Evolutionary conservation across 148 eudicot genomes (phyloP), one percentile per base, ranked within the genome.

Genomic region (Persicaria tinctoria): DNA sequence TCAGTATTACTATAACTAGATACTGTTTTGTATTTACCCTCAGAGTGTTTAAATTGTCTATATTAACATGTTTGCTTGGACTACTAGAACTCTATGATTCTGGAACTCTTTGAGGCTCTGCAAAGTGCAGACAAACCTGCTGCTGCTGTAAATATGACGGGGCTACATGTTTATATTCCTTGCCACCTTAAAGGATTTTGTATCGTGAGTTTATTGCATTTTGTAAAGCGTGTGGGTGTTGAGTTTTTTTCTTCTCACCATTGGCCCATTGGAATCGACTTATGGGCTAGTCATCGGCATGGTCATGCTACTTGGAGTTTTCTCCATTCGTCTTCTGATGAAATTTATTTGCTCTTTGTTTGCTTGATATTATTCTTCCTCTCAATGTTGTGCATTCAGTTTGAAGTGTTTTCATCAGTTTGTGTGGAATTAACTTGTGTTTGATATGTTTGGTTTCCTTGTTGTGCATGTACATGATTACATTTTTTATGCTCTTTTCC

Each of bases 21-120:
- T 18, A 75, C 66, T 73, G 32, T 12, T 72, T 12, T 9, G 18
- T 47, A 16, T 23, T 41, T 62, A 66, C 70, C 70, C 38, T 14
- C 8, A 44, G 1, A n/a, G 70, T 66, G 18, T 66, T 44, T 57
- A 32, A 44, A 47, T 71, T 71, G 46, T 71, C 7, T 20, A 17
- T 48, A 7, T 46, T 51, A 57, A 75, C 76, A 96, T 97, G 99
- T 96, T 78, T 96, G 99, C 89, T 85, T 96, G 91, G 99, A 96
- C 80, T 96, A 90, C 78, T 96, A 97, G 99, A 96, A 96, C 75
- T 86, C 97, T 56, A 68, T 92, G 68, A 95, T 96, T 63, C 80
- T 83, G 70, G 97, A 89, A 81, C 84, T 96, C 69, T 96, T 96
- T 82, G 89, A 96, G 81, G 85, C 90, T 46, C 92, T 83, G 63